Conservation (phyloP, 2,329 filamentous ascomycete species). For the Aspergillus nomiae region DNA sequence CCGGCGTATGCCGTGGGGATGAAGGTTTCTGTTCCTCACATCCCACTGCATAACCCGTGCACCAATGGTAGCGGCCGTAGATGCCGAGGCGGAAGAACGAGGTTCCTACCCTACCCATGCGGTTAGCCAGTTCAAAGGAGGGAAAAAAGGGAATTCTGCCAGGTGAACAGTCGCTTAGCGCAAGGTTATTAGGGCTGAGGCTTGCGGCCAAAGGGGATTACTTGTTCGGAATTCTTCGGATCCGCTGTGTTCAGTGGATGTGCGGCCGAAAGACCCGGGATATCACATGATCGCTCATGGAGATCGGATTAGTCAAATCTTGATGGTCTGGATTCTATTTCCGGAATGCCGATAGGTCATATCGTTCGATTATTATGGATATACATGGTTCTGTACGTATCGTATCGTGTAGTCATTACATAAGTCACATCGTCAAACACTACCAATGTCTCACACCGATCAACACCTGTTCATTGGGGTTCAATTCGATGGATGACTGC, state of each 20-base stretch:
- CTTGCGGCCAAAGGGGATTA: conserved; percentile 7
- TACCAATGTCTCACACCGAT: conserved; percentile 72
- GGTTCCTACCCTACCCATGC: not conserved
- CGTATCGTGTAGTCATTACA: conserved; percentile 2
- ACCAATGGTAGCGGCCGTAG: not conserved
- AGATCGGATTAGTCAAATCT: not conserved
- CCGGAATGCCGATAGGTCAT: not conserved
- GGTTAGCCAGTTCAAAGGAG: not conserved
- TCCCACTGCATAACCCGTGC: not conserved
- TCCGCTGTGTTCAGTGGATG: not conserved
- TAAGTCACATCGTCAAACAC: not conserved
- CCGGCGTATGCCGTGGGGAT: conserved; percentile 17
- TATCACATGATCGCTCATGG: conserved; percentile 9
- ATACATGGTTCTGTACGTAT: not conserved
- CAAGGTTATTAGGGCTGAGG: conserved; percentile 19
- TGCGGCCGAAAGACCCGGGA: conserved; percentile 13
- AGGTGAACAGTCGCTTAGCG: conserved; percentile 13
- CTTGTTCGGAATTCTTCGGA: conserved; percentile 24
- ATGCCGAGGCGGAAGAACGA: not conserved
- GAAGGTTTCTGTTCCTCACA: conserved; percentile 5
- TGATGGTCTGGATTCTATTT: not conserved
- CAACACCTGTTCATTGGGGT: conserved; percentile 47
- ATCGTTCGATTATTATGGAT: not conserved
- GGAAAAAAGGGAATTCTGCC: not conserved
- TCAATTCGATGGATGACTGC: conserved; percentile 30